A percentile compares a stretch with the other conserved stretches of the same genome.
These are phyloP conservation scores for Collybiopsis luxurians DNA, from an alignment of 768 basidiomycete species.

Conservation along the genomic window DNA sequence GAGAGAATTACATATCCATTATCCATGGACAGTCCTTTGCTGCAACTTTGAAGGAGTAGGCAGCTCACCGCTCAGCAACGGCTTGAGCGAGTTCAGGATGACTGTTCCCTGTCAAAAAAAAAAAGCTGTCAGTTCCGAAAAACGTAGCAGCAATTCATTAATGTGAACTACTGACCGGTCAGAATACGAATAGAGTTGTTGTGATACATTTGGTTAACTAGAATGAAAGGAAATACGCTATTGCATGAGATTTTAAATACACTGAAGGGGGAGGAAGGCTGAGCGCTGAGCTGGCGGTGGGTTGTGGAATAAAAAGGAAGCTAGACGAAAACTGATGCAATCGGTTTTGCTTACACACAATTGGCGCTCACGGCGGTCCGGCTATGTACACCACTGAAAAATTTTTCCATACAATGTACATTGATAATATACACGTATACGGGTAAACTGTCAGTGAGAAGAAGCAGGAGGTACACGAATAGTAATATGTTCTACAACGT, in stretches of 20 bases:
- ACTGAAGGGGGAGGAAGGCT: not conserved
- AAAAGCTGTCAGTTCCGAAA: constrained; percentile 3
- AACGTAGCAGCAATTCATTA: not conserved
- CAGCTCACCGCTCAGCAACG: constrained; percentile 95
- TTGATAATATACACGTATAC: not conserved
- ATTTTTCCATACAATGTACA: too few relatives aligned
- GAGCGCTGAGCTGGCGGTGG: not conserved
- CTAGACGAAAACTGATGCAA: not conserved
- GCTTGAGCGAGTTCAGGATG: constrained; percentile 96
- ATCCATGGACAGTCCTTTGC: constrained; percentile 43
- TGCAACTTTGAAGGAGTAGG: constrained; percentile 34
- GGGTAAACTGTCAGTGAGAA: not conserved
- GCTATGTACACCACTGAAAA: not conserved
- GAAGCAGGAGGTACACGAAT: constrained; percentile 53
- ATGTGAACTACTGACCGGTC: constrained; percentile 47
- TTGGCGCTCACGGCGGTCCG: not conserved
- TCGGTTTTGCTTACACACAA: not conserved
- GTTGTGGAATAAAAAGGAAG: not conserved
- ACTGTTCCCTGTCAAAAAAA: constrained; percentile 74
- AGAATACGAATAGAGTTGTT: constrained; percentile 78
- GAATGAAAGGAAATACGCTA: constrained; percentile 6
- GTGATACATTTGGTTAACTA: constrained; percentile 59
- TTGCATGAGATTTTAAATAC: too few relatives aligned
- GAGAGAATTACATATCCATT: constrained; percentile 45
- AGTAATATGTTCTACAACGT: constrained; percentile 95